These are phyloP conservation scores for Avicennia marina DNA, from an alignment of 257 asterid genomes.

Conservation along the genomic window DNA sequence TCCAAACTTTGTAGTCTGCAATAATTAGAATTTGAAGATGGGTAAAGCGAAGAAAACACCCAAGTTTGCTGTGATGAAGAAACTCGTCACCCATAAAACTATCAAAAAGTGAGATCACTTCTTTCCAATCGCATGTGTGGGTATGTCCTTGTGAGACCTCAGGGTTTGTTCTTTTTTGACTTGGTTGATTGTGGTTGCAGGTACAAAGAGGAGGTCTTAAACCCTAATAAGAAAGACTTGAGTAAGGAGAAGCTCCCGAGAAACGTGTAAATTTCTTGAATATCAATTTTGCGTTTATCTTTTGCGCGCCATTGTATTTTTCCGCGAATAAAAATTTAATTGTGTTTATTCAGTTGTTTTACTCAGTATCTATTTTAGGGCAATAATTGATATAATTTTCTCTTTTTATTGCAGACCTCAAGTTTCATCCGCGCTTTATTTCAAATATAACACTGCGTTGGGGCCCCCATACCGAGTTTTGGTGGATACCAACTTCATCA, in stretches of 20 bases:
- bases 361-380: no score
- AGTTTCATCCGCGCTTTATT: slow-evolving; percentile 83
- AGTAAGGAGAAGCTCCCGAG: slow-evolving; percentile 75
- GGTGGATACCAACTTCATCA: slow-evolving; percentile 95
- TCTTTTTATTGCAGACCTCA: slow-evolving; percentile 58
- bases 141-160: not conserved
- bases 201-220: slow-evolving; percentile 69
- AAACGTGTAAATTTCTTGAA: slow-evolving; percentile 55
- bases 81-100: slow-evolving; percentile 58
- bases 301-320: not conserved
- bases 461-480: slow-evolving; percentile 91
- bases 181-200: slow-evolving; percentile 28
- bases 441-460: slow-evolving; percentile 79
- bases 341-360: not conserved
- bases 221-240: slow-evolving; percentile 88
- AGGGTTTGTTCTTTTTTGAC: not conserved
- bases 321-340: not conserved
- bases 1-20: not conserved
- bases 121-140: not conserved
- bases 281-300: not conserved
- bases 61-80: slow-evolving; percentile 95
- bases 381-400: no score
- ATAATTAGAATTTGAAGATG: slow-evolving; percentile 32
- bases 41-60: slow-evolving; percentile 83
- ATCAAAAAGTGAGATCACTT: slow-evolving; percentile 53